Conservation (phyloP, 768 basidiomycete genomes). For the Leucocoprinus sp. region DNA sequence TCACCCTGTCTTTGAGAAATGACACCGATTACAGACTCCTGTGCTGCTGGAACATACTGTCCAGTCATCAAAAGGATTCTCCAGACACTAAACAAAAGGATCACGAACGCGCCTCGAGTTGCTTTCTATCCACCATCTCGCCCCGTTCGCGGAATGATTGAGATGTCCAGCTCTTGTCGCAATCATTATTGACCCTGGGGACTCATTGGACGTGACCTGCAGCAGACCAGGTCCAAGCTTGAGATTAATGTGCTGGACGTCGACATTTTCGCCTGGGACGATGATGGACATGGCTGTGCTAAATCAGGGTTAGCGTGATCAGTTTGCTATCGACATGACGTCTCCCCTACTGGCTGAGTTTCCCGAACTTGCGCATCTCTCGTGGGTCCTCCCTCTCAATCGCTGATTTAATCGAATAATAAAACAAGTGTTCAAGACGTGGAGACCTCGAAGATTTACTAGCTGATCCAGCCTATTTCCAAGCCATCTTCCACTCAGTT, state of each 20-base stretch:
- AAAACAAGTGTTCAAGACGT: conserved; percentile 38
- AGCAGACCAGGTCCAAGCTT: conserved; percentile 82
- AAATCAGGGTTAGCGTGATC: conserved; percentile 16
- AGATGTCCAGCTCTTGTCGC: conserved; percentile 67
- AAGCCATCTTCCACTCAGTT: conserved; percentile 79
- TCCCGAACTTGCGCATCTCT: conserved; percentile 64
- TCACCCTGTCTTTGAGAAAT: conserved; percentile 78
- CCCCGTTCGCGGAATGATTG: conserved; percentile 61
- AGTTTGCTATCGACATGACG: conserved; percentile 23
- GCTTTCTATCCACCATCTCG: conserved; percentile 84
- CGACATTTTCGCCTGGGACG: conserved; percentile 75
- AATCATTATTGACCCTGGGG: conserved; percentile 27
- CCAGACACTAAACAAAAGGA: conserved; percentile 1
- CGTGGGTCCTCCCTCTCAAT: conserved; percentile 35
- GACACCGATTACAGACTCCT: conserved; percentile 84
- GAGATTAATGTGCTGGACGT: conserved; percentile 68
- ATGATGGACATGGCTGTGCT: conserved; percentile 36
- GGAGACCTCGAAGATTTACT: conserved; percentile 89
- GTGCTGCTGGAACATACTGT: conserved; percentile 85
- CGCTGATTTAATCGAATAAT: background rate
- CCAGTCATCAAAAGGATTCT: conserved; percentile 8
- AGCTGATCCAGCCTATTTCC: conserved; percentile 74
- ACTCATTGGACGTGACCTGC: conserved; percentile 30
- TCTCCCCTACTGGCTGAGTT: conserved; percentile 51
- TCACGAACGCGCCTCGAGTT: conserved; percentile 74